These are phyloP conservation scores for Neurospora intermedia DNA, from an alignment of 495 filamentous ascomycete species.

Conservation along the genomic window DNA sequence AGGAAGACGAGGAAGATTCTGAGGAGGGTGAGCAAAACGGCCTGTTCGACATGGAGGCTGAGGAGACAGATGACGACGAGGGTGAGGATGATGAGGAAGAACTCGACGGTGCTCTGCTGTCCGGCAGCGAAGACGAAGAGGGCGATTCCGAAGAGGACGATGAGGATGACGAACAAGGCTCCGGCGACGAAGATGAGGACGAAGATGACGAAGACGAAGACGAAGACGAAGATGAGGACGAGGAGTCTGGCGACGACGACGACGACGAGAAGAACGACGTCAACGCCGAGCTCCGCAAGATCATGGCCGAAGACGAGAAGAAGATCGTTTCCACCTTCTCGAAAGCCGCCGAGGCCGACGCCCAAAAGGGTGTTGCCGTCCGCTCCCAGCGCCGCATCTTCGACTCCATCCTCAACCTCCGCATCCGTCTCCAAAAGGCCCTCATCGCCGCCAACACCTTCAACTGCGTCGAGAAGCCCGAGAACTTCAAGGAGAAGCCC, in stretches of 20 bases:
- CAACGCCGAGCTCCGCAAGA: conserved; percentile 37
- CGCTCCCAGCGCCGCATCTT: conserved; percentile 75
- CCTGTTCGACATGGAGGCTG: conserved; percentile 8
- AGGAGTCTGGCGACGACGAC: conserved; percentile 13
- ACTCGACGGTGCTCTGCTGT: conserved; percentile 13
- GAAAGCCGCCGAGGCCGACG: conserved; percentile 64
- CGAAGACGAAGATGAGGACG: conserved; percentile 6
- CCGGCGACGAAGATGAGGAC: conserved; percentile 24
- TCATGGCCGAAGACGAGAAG: conserved; percentile 65
- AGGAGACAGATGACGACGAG: conserved; percentile 13
- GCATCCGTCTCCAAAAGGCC: conserved; percentile 86
- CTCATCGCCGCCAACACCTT: conserved; percentile 73
- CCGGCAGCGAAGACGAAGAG: conserved; percentile 21
- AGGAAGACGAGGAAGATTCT: conserved; percentile 14
- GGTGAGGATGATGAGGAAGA: conserved; percentile 17
- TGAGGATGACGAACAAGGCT: conserved; percentile 24
- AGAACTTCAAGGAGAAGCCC: conserved; percentile 25
- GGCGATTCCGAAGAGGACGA: conserved; percentile 26
- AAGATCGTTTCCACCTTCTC: conserved; percentile 57
- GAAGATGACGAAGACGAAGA: conserved; percentile 15
- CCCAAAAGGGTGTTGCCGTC: conserved; percentile 75
- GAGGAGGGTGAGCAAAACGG: conserved; percentile 22
- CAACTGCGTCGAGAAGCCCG: conserved; percentile 27
- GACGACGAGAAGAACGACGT: conserved; percentile 31
- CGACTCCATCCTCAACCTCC: conserved; percentile 73